These are phyloP conservation scores for Tremella mesenterica DNA, from an alignment of 768 basidiomycete species.

Conservation along the genomic window DNA sequence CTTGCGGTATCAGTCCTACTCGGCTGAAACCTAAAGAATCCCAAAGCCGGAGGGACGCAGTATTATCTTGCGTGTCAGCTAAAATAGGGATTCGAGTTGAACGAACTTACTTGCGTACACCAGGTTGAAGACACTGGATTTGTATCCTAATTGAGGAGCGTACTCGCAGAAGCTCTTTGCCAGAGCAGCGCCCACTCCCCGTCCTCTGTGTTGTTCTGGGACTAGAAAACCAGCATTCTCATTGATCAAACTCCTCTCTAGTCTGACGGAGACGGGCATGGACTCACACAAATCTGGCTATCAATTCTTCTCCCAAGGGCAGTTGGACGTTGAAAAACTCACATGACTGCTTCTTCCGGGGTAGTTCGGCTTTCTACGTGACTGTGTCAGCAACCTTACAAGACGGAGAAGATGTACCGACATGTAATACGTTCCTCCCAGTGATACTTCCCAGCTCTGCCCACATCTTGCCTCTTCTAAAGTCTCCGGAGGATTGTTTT, in stretches of 20 bases:
- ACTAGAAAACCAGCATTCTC: constrained; percentile 80
- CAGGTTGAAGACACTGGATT: constrained; percentile 65
- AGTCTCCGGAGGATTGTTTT: constrained; percentile 17
- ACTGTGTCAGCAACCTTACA: not conserved
- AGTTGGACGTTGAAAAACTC: constrained; percentile 44
- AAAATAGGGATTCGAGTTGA: not conserved
- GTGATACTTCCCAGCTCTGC: constrained; percentile 47
- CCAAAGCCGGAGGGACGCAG: constrained; percentile 60
- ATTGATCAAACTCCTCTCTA: constrained; percentile 6
- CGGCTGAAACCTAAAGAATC: constrained; percentile 70
- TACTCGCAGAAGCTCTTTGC: constrained; percentile 72
- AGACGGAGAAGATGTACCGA: constrained; percentile 6
- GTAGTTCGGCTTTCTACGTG: constrained; percentile 54
- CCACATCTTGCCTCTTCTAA: constrained; percentile 29
- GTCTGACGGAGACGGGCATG: not conserved
- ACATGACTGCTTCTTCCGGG: constrained; percentile 84
- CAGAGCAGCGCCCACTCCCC: constrained; percentile 61
- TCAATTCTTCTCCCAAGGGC: no score
- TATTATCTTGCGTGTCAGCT: constrained; percentile 50
- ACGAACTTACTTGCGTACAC: constrained; percentile 58
- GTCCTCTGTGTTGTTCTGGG: constrained; percentile 55
- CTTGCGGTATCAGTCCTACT: constrained; percentile 56
- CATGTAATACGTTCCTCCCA: constrained; percentile 52
- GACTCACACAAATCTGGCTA: constrained; percentile 29
- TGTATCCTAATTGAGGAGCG: constrained; percentile 57